These are phyloP conservation scores for Fusarium incarnatum DNA, from an alignment of 2,329 filamentous ascomycete genomes.

Conservation along the genomic window DNA sequence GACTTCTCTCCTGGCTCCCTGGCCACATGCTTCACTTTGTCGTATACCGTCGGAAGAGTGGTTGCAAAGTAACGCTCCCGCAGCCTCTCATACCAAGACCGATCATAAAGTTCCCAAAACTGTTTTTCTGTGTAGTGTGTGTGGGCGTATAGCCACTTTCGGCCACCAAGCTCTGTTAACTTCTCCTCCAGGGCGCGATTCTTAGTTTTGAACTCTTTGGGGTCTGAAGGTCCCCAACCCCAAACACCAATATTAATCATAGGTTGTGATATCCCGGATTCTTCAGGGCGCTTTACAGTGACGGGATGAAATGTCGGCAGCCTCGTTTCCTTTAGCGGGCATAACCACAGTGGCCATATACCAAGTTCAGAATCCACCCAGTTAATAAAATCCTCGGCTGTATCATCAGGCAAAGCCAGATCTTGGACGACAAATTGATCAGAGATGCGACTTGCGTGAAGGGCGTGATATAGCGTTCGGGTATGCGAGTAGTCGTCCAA, in stretches of 20 bases:
- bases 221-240: slow-evolving; percentile 72
- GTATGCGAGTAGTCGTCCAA: slow-evolving; percentile 72
- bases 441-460: slow-evolving; percentile 68
- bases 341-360: slow-evolving; percentile 49
- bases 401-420: slow-evolving; percentile 66
- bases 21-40: slow-evolving; percentile 71
- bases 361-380: slow-evolving; percentile 45
- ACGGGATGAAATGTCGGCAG: slow-evolving; percentile 44
- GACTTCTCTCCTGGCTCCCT: slow-evolving; percentile 35
- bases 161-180: slow-evolving; percentile 72
- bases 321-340: slow-evolving; percentile 34
- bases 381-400: slow-evolving; percentile 50
- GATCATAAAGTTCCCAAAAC: slow-evolving; percentile 72
- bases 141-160: slow-evolving; percentile 86
- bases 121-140: slow-evolving; percentile 77
- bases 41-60: slow-evolving; percentile 70
- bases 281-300: rapidly evolving
- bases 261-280: slow-evolving; percentile 1
- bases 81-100: slow-evolving; percentile 67
- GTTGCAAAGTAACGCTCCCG: slow-evolving; percentile 69
- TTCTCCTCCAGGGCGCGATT: slow-evolving; percentile 76
- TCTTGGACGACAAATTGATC: slow-evolving; percentile 72
- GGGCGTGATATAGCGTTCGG: slow-evolving; percentile 69
- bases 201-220: slow-evolving; percentile 66
- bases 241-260: slow-evolving; percentile 75